Conservation (phyloP, 2,329 filamentous ascomycete species). For the Tolypocladium pustulatum region DNA sequence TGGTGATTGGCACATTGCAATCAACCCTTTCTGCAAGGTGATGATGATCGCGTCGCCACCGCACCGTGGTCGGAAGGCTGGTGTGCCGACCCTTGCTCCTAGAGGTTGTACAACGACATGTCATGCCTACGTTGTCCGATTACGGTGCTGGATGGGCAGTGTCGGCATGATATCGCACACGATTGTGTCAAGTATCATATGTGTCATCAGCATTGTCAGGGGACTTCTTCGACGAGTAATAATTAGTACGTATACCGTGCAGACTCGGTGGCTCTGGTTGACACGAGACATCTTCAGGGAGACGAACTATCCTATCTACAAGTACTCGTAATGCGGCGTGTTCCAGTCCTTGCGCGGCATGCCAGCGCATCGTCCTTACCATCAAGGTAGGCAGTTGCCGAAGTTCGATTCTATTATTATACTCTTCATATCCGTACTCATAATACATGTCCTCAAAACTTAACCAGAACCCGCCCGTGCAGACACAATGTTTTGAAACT, state of each 20-base stretch:
- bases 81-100: background rate
- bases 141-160: background rate
- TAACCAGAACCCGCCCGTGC: background rate
- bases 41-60: background rate
- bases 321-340: background rate
- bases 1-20: background rate
- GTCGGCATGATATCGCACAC: background rate
- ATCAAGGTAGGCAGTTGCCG: background rate
- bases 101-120: background rate
- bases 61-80: background rate
- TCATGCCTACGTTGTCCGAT: background rate
- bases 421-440: background rate
- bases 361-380: background rate
- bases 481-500: background rate
- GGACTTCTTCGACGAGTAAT: background rate
- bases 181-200: background rate
- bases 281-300: background rate
- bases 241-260: too few species aligned
- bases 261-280: background rate
- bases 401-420: background rate
- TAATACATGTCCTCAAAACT: too few species aligned
- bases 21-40: background rate
- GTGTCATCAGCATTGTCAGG: background rate
- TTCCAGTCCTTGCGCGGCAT: background rate
- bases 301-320: too few species aligned